Percentiles rank a stretch among this genome's conserved stretches.
Conservation (phyloP, 179 eudicot species). For the Vitellaria paradoxa region DNA sequence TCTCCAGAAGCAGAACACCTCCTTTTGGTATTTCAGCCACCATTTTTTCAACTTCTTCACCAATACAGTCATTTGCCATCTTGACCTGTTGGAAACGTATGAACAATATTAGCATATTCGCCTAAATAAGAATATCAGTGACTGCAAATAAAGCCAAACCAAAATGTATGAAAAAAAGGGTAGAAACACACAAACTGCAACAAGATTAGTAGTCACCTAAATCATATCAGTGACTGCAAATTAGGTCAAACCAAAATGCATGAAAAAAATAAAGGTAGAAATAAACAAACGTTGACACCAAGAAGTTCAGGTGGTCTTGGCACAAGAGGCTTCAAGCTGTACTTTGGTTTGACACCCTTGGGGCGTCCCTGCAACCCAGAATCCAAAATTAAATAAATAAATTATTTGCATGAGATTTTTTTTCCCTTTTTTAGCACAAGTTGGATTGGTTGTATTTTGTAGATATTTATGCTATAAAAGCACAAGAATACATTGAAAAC, state of each 20-base stretch:
- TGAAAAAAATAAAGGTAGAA: background rate
- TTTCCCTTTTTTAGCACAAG: no score
- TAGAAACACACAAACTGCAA: no score
- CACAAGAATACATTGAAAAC: background rate
- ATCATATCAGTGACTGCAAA: background rate
- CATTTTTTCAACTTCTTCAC: slow-evolving; percentile 70
- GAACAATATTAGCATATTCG: background rate
- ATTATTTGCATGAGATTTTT: background rate
- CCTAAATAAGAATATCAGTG: no score
- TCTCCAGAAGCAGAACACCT: slow-evolving; percentile 29
- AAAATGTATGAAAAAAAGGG: no score
- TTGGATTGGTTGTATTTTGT: background rate
- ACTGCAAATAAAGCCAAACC: no score
- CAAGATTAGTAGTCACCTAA: background rate
- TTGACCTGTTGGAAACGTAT: slow-evolving; percentile 36
- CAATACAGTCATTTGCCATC: slow-evolving; percentile 82
- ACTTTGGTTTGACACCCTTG: slow-evolving; percentile 84
- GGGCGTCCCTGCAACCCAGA: slow-evolving; percentile 58
- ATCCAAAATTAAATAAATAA: background rate
- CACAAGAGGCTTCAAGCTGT: slow-evolving; percentile 80
- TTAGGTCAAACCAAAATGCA: background rate
- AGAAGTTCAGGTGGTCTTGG: slow-evolving; percentile 72
- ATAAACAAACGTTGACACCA: slow-evolving; percentile 54
- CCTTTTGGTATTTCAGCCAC: slow-evolving; percentile 66
- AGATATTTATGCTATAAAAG: slow-evolving; percentile 2